Conservation (phyloP, 2,329 filamentous ascomycete species). For the Pseudomassariella vexata region DNA sequence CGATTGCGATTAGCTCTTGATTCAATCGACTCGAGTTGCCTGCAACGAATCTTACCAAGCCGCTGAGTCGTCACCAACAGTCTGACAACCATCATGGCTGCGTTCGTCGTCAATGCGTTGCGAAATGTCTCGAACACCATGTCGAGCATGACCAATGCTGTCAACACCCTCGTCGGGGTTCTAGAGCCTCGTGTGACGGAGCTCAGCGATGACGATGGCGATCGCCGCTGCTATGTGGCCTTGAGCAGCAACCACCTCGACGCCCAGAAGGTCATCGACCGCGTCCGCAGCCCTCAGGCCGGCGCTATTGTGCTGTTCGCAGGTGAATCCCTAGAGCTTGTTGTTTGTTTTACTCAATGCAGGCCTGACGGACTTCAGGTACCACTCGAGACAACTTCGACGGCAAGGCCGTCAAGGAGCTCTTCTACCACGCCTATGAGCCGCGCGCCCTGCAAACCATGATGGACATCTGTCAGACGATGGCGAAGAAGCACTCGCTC, state of each 20-base stretch:
- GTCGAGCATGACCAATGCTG: too few relatives aligned
- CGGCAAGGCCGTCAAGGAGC: constrained; percentile 64
- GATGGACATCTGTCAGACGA: constrained; percentile 52
- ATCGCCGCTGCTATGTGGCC: constrained; percentile 57
- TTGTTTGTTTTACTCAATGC: constrained; percentile 2
- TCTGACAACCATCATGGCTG: too few relatives aligned
- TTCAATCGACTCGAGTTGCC: too few relatives aligned
- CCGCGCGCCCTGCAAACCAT: constrained; percentile 66
- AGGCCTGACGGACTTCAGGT: constrained; percentile 36
- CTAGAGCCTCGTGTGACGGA: constrained; percentile 29
- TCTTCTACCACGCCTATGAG: constrained; percentile 71
- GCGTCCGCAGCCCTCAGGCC: constrained; percentile 66
- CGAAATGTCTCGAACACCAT: too few relatives aligned
- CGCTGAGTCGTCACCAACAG: too few relatives aligned
- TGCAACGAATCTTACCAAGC: too few relatives aligned
- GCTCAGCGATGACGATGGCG: constrained; percentile 36
- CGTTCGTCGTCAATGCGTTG: too few relatives aligned
- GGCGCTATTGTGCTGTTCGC: constrained; percentile 74
- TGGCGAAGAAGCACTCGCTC: constrained; percentile 58
- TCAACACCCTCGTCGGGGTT: background rate
- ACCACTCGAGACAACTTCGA: constrained; percentile 74
- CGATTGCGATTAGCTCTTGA: too few relatives aligned
- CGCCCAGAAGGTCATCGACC: constrained; percentile 51
- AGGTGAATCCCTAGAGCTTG: constrained; percentile 47
- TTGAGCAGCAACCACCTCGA: constrained; percentile 61